These are phyloP conservation scores for Daldinia sp. DNA, from an alignment of 2,329 filamentous ascomycete genomes.

Conservation along the genomic window DNA sequence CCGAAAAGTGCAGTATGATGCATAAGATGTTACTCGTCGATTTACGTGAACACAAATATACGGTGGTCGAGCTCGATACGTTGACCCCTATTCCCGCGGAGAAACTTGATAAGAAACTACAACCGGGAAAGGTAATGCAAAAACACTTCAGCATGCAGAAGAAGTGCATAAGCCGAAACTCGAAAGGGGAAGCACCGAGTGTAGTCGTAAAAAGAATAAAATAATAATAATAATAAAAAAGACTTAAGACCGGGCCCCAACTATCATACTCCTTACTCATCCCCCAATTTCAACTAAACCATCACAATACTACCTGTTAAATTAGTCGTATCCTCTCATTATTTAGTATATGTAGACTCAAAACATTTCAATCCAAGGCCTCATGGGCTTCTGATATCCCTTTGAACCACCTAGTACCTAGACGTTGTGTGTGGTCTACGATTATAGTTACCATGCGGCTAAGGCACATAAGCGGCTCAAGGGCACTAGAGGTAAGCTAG, in stretches of 20 bases:
- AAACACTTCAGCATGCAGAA: background rate
- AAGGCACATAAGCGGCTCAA: background rate
- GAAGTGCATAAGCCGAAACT: background rate
- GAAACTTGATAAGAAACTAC: background rate
- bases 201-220: background rate
- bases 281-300: no score
- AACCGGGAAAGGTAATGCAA: background rate
- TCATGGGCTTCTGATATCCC: background rate
- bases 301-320: no score
- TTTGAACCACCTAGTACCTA: background rate
- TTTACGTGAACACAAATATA: background rate
- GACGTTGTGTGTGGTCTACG: background rate
- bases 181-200: background rate
- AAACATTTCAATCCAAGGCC: no score
- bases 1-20: background rate
- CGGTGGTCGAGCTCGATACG: background rate
- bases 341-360: no score
- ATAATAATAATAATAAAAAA: no score
- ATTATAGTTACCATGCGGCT: background rate
- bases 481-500: background rate
- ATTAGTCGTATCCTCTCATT: no score
- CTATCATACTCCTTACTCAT: no score
- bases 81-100: background rate
- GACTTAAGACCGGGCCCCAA: no score
- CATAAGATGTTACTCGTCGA: background rate